A percentile compares a stretch with the other conserved stretches of the same genome.
phyloP scores from a whole-genome alignment of 2,329 filamentous ascomycete species.

The Hortaea sp. region DNA sequence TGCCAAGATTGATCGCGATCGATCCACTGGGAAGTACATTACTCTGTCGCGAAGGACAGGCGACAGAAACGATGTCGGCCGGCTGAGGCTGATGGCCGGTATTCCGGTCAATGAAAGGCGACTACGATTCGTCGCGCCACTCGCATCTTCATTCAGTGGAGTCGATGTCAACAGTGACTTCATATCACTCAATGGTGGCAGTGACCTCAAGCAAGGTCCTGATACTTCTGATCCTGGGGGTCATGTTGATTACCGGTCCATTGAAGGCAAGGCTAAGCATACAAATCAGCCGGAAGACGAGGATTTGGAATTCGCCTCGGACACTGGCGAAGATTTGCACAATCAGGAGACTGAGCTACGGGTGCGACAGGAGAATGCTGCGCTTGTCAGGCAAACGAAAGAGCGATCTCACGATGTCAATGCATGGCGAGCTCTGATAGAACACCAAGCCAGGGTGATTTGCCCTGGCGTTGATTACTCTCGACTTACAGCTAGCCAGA shows the following conservation, averaged over 20 bases:
- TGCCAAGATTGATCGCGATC: conserved; percentile 57
- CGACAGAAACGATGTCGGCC: neutral
- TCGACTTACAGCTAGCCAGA: conserved; percentile 49
- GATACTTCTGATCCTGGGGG: conserved; percentile 10
- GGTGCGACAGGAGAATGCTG: conserved; percentile 44
- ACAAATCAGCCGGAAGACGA: conserved; percentile 20
- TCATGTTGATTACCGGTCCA: conserved; percentile 28
- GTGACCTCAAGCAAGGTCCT: conserved; percentile 11
- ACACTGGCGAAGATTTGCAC: conserved; percentile 11
- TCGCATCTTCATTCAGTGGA: neutral
- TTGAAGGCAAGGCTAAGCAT: conserved; percentile 24
- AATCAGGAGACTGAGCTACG: conserved; percentile 15
- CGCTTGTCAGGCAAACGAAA: conserved; percentile 55
- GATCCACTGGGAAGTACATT: conserved; percentile 38
- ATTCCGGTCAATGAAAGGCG: neutral
- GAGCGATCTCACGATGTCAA: conserved; percentile 56
- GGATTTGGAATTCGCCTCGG: conserved; percentile 27
- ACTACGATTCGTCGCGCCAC: neutral
- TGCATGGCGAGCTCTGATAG: conserved; percentile 68
- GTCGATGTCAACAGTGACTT: conserved; percentile 6
- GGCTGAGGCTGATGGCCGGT: neutral
- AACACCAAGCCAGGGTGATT: conserved; percentile 64
- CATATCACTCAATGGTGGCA: conserved; percentile 8
- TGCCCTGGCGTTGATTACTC: conserved; percentile 37
- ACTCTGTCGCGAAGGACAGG: neutral